phyloP scores from a whole-genome alignment of 768 basidiomycete genomes.

The Mycena galericulata region DNA sequence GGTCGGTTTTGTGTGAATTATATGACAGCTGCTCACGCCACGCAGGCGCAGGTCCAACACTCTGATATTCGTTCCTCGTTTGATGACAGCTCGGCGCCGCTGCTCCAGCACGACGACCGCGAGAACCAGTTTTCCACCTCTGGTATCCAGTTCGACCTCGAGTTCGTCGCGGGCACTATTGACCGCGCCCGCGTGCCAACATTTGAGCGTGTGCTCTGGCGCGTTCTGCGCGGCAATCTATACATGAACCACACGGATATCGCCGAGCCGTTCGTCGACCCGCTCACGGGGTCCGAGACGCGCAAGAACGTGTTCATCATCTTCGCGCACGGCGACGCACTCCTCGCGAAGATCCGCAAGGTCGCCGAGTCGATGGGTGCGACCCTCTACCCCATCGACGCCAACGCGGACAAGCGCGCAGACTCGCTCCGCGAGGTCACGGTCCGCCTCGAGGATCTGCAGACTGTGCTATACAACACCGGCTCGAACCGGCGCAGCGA shows the following conservation, averaged over 20 bases:
- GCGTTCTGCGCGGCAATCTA: conserved; percentile 95
- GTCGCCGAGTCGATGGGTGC: conserved; percentile 99
- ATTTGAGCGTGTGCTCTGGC: conserved; percentile 98
- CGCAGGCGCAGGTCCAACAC: conserved; percentile 82
- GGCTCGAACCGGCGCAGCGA: conserved; percentile 84
- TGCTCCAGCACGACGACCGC: conserved; percentile 92
- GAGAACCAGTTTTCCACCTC: conserved; percentile 69
- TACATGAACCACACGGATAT: conserved; percentile 99
- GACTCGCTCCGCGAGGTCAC: conserved; percentile 92
- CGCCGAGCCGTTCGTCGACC: conserved; percentile 90
- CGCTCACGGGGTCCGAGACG: conserved; percentile 82
- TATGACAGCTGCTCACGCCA: conserved; percentile 24
- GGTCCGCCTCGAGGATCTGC: conserved; percentile 89
- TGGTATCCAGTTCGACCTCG: conserved; percentile 84
- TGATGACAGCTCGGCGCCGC: conserved; percentile 90
- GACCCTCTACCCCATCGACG: conserved; percentile 95
- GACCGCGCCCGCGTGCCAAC: conserved; percentile 92
- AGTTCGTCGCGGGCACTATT: conserved; percentile 98
- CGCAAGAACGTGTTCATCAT: conserved; percentile 99
- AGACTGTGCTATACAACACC: conserved; percentile 91
- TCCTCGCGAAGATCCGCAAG: conserved; percentile 97
- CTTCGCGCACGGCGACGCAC: conserved; percentile 94
- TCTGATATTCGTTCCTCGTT: conserved; percentile 88
- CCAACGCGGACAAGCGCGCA: conserved; percentile 91
- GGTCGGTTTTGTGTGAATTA: conserved; percentile 53